These are phyloP conservation scores for Curvularia lunata DNA, from an alignment of 2,329 filamentous ascomycete genomes.

Conservation along the genomic window DNA sequence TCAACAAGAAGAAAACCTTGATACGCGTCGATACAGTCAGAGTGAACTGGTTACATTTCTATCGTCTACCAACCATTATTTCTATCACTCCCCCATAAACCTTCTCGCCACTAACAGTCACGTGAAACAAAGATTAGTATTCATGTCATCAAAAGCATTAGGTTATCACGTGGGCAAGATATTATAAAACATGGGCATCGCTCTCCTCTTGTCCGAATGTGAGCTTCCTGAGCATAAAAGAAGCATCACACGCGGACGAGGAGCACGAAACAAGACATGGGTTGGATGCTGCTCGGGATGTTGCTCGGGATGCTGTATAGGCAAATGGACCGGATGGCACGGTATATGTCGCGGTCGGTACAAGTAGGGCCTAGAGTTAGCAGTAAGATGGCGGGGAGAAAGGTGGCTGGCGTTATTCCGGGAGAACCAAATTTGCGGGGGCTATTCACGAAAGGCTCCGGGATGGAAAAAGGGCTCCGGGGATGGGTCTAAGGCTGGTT, in stretches of 20 bases:
- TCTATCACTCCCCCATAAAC: neutral
- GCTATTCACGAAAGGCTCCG: conserved; percentile 2
- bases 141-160: neutral
- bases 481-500: neutral
- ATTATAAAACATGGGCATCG: neutral
- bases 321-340: neutral
- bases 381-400: neutral
- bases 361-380: conserved; percentile 3
- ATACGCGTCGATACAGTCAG: neutral
- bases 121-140: neutral
- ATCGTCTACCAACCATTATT: neutral
- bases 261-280: neutral
- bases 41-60: neutral
- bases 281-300: neutral
- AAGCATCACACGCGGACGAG: conserved; percentile 11
- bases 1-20: neutral
- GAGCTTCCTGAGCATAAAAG: conserved; percentile 7
- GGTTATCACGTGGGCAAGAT: neutral
- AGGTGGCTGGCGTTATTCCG: neutral
- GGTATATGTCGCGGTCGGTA: conserved; percentile 4
- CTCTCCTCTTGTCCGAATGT: neutral
- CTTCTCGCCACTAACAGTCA: neutral
- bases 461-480: neutral
- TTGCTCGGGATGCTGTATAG: neutral
- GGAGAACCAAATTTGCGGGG: conserved; percentile 2